Conservation (phyloP, 805 yeast genomes). For the Saccharomycodes ludwigii region DNA sequence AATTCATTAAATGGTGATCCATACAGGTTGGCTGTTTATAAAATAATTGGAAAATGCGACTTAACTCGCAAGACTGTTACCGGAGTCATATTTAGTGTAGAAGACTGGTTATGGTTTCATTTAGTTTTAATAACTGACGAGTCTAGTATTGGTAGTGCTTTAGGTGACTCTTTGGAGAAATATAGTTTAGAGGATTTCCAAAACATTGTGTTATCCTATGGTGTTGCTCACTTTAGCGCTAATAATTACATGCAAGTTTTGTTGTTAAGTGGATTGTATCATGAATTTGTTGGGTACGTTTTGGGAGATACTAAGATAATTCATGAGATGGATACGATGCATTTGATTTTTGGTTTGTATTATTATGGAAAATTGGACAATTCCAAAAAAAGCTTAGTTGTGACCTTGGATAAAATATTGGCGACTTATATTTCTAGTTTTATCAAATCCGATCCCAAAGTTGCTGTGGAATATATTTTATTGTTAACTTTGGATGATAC, state of each 20-base stretch:
- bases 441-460: constrained; percentile 75
- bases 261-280: constrained; percentile 68
- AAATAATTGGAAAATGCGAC: constrained; percentile 82
- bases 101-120: constrained; percentile 97
- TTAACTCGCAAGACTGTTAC: constrained; percentile 55
- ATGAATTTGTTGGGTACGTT: constrained; percentile 59
- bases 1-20: constrained; percentile 66
- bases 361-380: constrained; percentile 26
- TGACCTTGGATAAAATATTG: constrained; percentile 49
- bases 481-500: constrained; percentile 45
- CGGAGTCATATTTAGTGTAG: constrained; percentile 64
- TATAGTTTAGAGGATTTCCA: constrained; percentile 70
- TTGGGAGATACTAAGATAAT: constrained; percentile 27
- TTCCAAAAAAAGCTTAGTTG: constrained; percentile 17
- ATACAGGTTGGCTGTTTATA: constrained; percentile 79
- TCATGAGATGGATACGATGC: constrained; percentile 80
- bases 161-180: constrained; percentile 35
- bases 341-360: constrained; percentile 70
- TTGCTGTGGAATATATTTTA: constrained; percentile 81
- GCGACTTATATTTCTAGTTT: constrained; percentile 77
- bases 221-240: constrained; percentile 55
- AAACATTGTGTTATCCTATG: constrained; percentile 54
- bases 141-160: constrained; percentile 33
- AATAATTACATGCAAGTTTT: constrained; percentile 64
- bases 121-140: constrained; percentile 60